phyloP scores from a whole-genome alignment of 768 basidiomycete species.

The Strobilomyces dryophilus region DNA sequence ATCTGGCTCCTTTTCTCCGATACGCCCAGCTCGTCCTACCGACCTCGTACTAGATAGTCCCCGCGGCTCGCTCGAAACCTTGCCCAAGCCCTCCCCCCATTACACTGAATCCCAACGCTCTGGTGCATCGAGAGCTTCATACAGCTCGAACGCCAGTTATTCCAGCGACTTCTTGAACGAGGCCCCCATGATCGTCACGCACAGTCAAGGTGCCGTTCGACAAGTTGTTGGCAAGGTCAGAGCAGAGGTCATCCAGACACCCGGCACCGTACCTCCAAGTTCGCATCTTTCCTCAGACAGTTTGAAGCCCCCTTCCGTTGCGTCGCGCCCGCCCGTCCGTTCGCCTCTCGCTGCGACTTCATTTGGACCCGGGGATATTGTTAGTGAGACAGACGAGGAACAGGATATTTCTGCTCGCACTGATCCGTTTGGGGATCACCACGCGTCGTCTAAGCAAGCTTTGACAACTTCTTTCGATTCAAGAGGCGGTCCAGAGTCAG shows the following conservation, averaged over 20 bases:
- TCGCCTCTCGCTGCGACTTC: constrained; percentile 70
- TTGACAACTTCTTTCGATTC: constrained; percentile 17
- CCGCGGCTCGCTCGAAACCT: constrained; percentile 51
- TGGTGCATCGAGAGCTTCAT: constrained; percentile 58
- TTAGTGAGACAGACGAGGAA: constrained; percentile 42
- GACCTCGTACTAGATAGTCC: constrained; percentile 62
- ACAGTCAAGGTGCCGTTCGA: constrained; percentile 55
- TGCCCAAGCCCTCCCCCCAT: constrained; percentile 33
- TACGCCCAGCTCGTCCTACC: constrained; percentile 54
- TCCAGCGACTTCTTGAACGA: constrained; percentile 78
- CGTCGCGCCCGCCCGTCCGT: constrained; percentile 42
- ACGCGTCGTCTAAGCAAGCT: constrained; percentile 23
- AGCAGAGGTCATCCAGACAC: constrained; percentile 71
- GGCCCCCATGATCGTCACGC: constrained; percentile 77
- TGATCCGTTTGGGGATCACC: constrained; percentile 67
- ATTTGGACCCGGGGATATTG: constrained; percentile 66
- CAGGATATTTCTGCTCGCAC: constrained; percentile 22
- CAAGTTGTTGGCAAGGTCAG: constrained; percentile 75
- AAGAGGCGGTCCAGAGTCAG: constrained; percentile 34
- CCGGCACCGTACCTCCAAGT: constrained; percentile 34
- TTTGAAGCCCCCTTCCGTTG: constrained; percentile 37
- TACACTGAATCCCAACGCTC: constrained; percentile 51
- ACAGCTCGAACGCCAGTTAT: constrained; percentile 70
- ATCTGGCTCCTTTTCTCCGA: constrained; percentile 34
- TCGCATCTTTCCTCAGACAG: constrained; percentile 32